Percentiles rank a stretch among this genome's conserved stretches.
Evolutionary conservation across 768 basidiomycete genomes (phyloP).

Genomic region (Strobilomyces echinocephalus): DNA sequence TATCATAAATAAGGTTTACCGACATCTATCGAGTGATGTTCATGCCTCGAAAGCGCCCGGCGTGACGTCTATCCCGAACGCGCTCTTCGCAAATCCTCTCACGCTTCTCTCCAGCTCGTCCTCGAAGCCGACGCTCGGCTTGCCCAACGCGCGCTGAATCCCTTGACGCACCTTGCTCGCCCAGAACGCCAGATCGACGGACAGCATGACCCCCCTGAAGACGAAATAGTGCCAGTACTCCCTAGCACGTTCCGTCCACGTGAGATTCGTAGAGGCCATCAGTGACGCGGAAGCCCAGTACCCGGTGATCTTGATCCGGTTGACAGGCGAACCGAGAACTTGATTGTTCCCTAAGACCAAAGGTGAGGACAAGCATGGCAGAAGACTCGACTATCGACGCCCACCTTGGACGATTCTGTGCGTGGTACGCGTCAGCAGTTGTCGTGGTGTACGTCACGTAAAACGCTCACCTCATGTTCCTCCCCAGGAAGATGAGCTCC

Average conservation of each 20-base stretch:
- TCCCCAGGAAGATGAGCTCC: slow-evolving; percentile 66
- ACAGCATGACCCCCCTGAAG: slow-evolving; percentile 61
- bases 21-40: slow-evolving; percentile 6
- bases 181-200: slow-evolving; percentile 73
- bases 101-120: slow-evolving; percentile 76
- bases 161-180: slow-evolving; percentile 49
- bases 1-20: too few relatives aligned
- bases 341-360: slow-evolving; percentile 64
- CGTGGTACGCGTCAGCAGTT: background rate
- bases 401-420: slow-evolving; percentile 36
- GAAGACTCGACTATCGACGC: background rate
- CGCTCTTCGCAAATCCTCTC: slow-evolving; percentile 69
- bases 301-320: slow-evolving; percentile 86
- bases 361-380: background rate
- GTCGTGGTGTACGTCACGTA: background rate
- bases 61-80: slow-evolving; percentile 72
- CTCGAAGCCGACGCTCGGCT: slow-evolving; percentile 56
- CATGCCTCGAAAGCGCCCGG: slow-evolving; percentile 50
- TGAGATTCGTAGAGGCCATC: slow-evolving; percentile 39
- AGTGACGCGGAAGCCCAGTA: slow-evolving; percentile 74
- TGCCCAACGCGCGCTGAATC: slow-evolving; percentile 39
- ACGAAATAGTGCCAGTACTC: slow-evolving; percentile 57
- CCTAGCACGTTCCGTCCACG: slow-evolving; percentile 37
- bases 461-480: slow-evolving; percentile 60
- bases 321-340: slow-evolving; percentile 78